Conservation (phyloP, 78 protist species). For the Bodo saltans region DNA sequence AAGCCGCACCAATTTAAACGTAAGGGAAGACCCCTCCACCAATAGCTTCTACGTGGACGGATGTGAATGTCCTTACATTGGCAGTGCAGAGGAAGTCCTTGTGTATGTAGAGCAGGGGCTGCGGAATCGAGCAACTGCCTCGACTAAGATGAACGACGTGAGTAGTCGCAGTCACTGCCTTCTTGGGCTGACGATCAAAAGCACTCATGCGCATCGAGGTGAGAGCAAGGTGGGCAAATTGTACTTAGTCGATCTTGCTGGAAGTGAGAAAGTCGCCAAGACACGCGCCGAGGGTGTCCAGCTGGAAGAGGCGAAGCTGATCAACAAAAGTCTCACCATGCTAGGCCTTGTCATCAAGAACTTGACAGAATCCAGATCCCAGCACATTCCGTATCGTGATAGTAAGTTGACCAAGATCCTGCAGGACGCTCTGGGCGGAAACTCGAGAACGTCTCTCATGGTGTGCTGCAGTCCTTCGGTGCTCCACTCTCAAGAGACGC, state of each 20-base stretch:
- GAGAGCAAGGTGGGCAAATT: conserved; percentile 52
- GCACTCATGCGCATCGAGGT: conserved; percentile 17
- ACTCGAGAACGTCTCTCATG: conserved; percentile 66
- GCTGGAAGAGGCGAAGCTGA: conserved; percentile 74
- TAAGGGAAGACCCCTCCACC: conserved; percentile 8
- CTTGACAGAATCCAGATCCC: conserved; percentile 61
- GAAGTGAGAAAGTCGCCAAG: conserved; percentile 79
- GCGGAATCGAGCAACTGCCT: neutral
- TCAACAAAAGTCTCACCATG: conserved; percentile 74
- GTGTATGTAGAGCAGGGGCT: neutral
- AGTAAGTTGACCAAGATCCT: conserved; percentile 83
- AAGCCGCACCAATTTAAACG: neutral
- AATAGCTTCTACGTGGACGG: conserved; percentile 17
- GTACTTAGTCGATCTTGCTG: conserved; percentile 86
- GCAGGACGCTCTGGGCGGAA: conserved; percentile 88
- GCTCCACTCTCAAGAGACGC: conserved; percentile 62
- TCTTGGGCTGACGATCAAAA: conserved; percentile 41
- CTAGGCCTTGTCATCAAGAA: conserved; percentile 84
- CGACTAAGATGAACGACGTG: conserved; percentile 35
- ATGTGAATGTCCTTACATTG: neutral
- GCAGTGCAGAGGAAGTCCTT: neutral
- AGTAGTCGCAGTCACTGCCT: conserved; percentile 62
- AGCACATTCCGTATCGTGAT: conserved; percentile 84
- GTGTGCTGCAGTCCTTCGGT: conserved; percentile 61
- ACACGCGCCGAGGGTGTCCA: conserved; percentile 61